phyloP scores from a whole-genome alignment of 352 stramenopile genomes.

The Pythium volutum region DNA sequence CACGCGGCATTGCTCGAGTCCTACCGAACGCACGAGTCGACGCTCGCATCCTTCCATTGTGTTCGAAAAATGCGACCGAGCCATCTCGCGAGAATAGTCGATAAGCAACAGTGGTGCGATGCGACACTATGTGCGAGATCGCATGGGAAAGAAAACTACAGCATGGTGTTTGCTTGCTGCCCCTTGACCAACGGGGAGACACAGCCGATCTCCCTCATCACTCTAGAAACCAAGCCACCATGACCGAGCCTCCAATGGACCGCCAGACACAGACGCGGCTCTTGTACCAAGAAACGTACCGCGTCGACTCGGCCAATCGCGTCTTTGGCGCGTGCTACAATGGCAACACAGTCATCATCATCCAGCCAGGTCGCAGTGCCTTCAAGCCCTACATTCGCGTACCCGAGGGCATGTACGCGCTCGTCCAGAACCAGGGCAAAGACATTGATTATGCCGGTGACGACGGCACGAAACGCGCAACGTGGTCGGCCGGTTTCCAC shows the following conservation, averaged over 20 bases:
- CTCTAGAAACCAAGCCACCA: background rate
- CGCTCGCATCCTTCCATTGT: too few species aligned
- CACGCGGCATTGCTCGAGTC: too few species aligned
- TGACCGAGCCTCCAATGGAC: constrained; percentile 21
- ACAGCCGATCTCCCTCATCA: too few species aligned
- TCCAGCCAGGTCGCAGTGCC: constrained; percentile 53
- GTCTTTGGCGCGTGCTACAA: constrained; percentile 79
- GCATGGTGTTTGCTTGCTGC: too few species aligned
- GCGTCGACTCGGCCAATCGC: constrained; percentile 68
- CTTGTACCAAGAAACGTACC: constrained; percentile 55
- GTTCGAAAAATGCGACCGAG: too few species aligned
- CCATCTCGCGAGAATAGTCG: too few species aligned
- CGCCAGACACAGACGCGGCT: constrained; percentile 44
- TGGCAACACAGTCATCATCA: constrained; percentile 79
- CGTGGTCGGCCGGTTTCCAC: constrained; percentile 78
- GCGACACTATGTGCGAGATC: too few species aligned
- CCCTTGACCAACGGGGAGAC: too few species aligned
- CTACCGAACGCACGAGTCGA: too few species aligned
- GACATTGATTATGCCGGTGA: constrained; percentile 58
- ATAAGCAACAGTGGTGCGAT: too few species aligned
- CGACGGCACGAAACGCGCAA: constrained; percentile 41
- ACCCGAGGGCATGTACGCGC: constrained; percentile 84
- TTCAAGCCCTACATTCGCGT: constrained; percentile 85
- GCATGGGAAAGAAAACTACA: too few species aligned
- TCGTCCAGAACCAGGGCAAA: constrained; percentile 83